Base-by-base conservation (phyloP, 1,284 basidiomycete species). In the Puccinia triticina region DNA sequence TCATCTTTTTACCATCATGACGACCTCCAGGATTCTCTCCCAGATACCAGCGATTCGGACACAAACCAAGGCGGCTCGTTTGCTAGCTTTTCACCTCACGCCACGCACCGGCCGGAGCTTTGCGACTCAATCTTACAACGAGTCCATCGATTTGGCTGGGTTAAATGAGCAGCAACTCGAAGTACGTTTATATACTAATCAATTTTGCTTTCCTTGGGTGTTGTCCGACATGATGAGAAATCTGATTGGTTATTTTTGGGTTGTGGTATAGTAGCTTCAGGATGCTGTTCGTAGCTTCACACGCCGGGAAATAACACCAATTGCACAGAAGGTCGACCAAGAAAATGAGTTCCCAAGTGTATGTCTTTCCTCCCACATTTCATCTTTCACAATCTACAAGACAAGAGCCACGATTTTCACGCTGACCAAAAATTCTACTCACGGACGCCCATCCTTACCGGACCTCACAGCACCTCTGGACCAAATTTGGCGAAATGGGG, bases 401-500 rank as follows among this genome's bases (percentile, higher is more conserved):
- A 67, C 43, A 59, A 37, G 34, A n/a, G 40, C 32, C 11, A 43
- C 23, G 29, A 21, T 61, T 34, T 50, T 0, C 46, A n/a, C 37
- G 16, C 26, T 69, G 26, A 50, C 8, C 23, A 29, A 59, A 55
- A 53, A 26, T 32, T 14, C 50, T 16, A 69, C n/a, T 29, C 37
- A 16, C 5, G n/a, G 23, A 37, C 66, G 1, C 66, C 40, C 48
- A 21, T 29, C 34, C 8, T 40, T 66, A n/a, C 23, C 14, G 23
- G 34, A 64, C 21, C 11, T 53, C 34, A 21, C 86, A 95, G 93
- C 92, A 95, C 86, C 88, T 96, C 26, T 96, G 95, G 93, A 90
- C 92, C 85, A 95, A 95, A 88, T 88, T 96, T 37, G 94, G 95
- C 12, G 89, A 90, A 40, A 96, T 97, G 94, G 89, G 89, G 0